Base-by-base conservation (phyloP, 1,284 basidiomycete species). In the Puccinia hordei region DNA sequence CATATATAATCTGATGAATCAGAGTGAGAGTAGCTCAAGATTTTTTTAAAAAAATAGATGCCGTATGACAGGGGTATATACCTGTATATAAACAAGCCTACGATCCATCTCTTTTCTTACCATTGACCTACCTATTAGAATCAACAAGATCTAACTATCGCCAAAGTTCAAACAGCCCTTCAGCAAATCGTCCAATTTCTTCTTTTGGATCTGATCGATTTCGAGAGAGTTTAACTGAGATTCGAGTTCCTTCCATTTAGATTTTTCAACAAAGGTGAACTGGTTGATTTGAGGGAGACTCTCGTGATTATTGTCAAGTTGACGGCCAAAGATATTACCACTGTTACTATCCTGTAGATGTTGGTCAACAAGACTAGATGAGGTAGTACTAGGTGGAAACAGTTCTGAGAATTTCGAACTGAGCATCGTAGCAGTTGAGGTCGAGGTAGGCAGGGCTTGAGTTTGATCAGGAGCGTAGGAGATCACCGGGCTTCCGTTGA, bases 241-340 rank as follows among this genome's bases (percentile, higher is more conserved):
- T 44, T 78, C 65, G 19, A 65, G 53, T 38, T 78, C 44, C 12
- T 59, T 78, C 65, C 49, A 69, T 44, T 57, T 78, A 17, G 65
- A 78, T 19, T 69, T 78, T 49, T 51, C 63, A 27, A 74, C 73
- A 30, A 74, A 74, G 12, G 73, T 74, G 55, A 74, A 74, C 59
- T 74, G 30, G n/a, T 10, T 33, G n/a, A 24, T 6, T 27, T 33
- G 65, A 49, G 46, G 46, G 46, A 49, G 46, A 41, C 38, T 41
- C 38, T 41, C 38, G 22, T 38, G n/a, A 68, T 24, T 68, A 59
- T 24, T 22, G 30, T 69, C 30, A 1, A 49, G n/a, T 38, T 13
- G 35, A 33, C n/a, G 10, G 44, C 46, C 46, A 5, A 69, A 51
- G 44, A 51, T 19, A 19, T n/a, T 30, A 22, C 24, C 49, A 35